Evolutionary conservation across 306 rosid species (phyloP).

Genomic region (Vicia sativa): DNA sequence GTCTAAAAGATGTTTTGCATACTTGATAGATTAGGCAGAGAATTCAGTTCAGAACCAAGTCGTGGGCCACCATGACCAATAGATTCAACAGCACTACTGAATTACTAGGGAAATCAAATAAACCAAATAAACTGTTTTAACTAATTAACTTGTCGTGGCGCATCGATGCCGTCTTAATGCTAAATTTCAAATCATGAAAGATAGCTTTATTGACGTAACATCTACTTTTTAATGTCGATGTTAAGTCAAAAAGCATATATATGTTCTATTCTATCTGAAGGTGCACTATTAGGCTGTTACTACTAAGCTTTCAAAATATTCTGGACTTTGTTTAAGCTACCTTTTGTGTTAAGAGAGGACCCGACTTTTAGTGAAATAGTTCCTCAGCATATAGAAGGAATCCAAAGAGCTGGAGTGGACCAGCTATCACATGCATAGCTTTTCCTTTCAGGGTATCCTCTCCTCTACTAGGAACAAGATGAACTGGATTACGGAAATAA

Average conservation of each 20-base stretch:
- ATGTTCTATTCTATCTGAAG: constrained; percentile 43
- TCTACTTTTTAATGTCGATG: constrained; percentile 12
- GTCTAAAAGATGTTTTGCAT: constrained; percentile 41
- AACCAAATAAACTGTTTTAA: constrained; percentile 39
- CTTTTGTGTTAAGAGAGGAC: constrained; percentile 49
- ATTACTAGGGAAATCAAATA: constrained; percentile 25
- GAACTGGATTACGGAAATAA: constrained; percentile 30
- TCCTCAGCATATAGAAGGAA: constrained; percentile 51
- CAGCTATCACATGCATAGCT: constrained; percentile 41
- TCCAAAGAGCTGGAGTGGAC: constrained; percentile 53
- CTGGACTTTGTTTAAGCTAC: constrained; percentile 42
- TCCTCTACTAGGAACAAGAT: constrained; percentile 32
- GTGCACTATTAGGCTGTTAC: constrained; percentile 29
- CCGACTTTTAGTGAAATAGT: constrained; percentile 56
- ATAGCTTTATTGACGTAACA: constrained; percentile 42
- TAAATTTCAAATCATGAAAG: constrained; percentile 30
- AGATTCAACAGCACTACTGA: constrained; percentile 30
- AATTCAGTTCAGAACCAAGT: constrained; percentile 39
- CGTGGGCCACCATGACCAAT: constrained; percentile 40
- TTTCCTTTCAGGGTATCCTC: constrained; percentile 40
- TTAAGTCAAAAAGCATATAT: constrained; percentile 45
- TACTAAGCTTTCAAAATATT: constrained; percentile 50
- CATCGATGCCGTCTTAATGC: constrained; percentile 20
- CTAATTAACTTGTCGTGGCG: constrained; percentile 22
- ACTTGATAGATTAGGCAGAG: constrained; percentile 34